Percentiles rank a stretch among this genome's conserved stretches.
Conservation (phyloP, 352 stramenopile genomes). For the Globisporangium nunn region DNA sequence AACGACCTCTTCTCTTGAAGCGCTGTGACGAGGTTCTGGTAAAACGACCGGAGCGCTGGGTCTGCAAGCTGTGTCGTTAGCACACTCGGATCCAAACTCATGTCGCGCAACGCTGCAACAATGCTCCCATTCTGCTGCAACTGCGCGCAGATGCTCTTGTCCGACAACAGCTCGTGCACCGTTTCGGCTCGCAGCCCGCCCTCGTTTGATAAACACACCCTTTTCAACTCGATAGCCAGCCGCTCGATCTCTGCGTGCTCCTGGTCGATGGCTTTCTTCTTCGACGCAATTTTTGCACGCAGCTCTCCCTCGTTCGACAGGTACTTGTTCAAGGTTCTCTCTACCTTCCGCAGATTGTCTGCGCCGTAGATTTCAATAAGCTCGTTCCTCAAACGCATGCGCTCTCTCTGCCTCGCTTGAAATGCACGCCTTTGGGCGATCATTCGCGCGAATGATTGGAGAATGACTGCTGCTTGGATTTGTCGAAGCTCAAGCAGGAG, state of each 20-base stretch:
- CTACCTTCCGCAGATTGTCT: conserved; percentile 22
- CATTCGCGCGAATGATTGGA: conserved; percentile 40
- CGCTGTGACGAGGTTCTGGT: conserved; percentile 38
- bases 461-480: conserved; percentile 19
- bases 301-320: conserved; percentile 32
- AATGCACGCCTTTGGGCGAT: conserved; percentile 19
- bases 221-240: conserved; percentile 35
- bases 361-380: conserved; percentile 33
- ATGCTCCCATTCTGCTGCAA: conserved; percentile 38
- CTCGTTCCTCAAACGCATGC: conserved; percentile 25
- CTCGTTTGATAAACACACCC: conserved; percentile 23
- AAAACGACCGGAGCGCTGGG: conserved; percentile 40
- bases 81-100: conserved; percentile 53
- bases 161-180: conserved; percentile 43
- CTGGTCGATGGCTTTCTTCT: conserved; percentile 18
- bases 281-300: conserved; percentile 24
- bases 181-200: conserved; percentile 27
- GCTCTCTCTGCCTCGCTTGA: conserved; percentile 22
- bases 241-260: conserved; percentile 18
- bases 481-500: conserved; percentile 27
- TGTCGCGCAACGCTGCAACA: conserved; percentile 47
- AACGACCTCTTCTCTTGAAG: conserved; percentile 15
- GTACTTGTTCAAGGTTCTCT: conserved; percentile 35
- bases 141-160: conserved; percentile 31
- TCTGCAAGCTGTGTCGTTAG: conserved; percentile 40